These are phyloP conservation scores for Lepidium sativum DNA, from an alignment of 345 rosid genomes.

Conservation along the genomic window DNA sequence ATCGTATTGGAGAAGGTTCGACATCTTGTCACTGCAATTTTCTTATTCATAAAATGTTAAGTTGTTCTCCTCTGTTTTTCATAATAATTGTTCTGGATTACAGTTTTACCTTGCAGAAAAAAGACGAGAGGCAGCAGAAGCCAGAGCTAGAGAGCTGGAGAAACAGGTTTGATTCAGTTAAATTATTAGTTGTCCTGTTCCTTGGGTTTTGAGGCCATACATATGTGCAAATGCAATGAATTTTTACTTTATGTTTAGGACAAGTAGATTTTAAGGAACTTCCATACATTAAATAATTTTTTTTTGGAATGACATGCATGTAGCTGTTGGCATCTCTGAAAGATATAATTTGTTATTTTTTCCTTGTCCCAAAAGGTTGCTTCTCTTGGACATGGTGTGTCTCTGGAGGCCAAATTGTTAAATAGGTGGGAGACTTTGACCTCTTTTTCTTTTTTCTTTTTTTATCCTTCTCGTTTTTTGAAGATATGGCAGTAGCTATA, in stretches of 20 bases:
- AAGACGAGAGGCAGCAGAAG: slow-evolving; percentile 79
- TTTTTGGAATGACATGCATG: background rate
- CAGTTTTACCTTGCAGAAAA: slow-evolving; percentile 76
- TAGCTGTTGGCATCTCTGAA: background rate
- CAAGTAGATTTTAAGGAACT: background rate
- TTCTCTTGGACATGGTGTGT: slow-evolving; percentile 88
- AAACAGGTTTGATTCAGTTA: slow-evolving; percentile 58
- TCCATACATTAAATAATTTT: background rate
- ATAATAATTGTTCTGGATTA: slow-evolving; percentile 15
- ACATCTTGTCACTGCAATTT: background rate
- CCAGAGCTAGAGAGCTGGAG: slow-evolving; percentile 91
- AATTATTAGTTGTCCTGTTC: background rate
- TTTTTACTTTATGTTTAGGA: background rate
- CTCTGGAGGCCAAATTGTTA: slow-evolving; percentile 85
- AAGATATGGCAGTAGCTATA: background rate
- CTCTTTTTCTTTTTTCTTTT: slow-evolving; percentile 5
- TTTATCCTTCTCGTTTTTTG: background rate
- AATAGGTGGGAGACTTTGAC: slow-evolving; percentile 46
- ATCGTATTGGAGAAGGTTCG: slow-evolving; percentile 52
- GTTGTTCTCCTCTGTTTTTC: slow-evolving; percentile 4
- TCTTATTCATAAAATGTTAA: background rate
- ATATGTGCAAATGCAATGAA: background rate
- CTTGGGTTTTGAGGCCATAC: background rate
- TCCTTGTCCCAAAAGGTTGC: slow-evolving; percentile 56
- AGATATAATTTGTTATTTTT: background rate